Percentiles rank a stretch among this genome's conserved stretches.
phyloP scores from a whole-genome alignment of 306 rosid genomes.

The Malus asiatica region DNA sequence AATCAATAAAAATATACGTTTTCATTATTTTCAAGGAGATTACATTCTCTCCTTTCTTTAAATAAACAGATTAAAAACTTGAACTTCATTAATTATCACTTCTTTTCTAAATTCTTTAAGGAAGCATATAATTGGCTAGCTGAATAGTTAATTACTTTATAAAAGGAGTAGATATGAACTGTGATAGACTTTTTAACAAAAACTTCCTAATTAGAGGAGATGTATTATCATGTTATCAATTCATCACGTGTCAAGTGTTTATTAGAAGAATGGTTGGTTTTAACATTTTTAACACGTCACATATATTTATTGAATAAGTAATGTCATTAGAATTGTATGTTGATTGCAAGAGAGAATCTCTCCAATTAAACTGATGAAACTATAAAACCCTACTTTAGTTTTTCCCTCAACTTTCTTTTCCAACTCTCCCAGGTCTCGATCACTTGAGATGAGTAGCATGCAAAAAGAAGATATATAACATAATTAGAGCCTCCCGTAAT shows the following conservation, averaged over 20 bases:
- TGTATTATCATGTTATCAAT: neutral
- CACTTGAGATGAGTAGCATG: neutral
- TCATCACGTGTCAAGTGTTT: too few relatives aligned
- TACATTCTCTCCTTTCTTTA: slow-evolving; percentile 4
- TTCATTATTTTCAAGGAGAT: slow-evolving; percentile 2
- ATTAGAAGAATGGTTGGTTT: too few relatives aligned
- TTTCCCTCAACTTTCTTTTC: neutral
- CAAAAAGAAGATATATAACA: neutral
- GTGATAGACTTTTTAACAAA: neutral
- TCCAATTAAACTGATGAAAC: neutral
- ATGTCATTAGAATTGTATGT: too few relatives aligned
- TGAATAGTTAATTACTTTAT: neutral
- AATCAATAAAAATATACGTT: slow-evolving; percentile 19
- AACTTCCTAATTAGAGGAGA: neutral
- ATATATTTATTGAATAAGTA: neutral
- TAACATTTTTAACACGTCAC: too few relatives aligned
- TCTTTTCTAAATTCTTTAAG: slow-evolving; percentile 6
- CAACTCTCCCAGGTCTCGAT: neutral
- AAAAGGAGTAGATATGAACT: neutral
- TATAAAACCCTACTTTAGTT: neutral
- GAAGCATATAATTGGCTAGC: neutral
- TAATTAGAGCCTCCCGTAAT: neutral
- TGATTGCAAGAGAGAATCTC: neutral
- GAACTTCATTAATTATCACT: slow-evolving; percentile 6
- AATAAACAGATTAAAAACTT: slow-evolving; percentile 5